Evolutionary conservation across 208 protist genomes (phyloP).

Genomic region (Porcisia hertigi): DNA sequence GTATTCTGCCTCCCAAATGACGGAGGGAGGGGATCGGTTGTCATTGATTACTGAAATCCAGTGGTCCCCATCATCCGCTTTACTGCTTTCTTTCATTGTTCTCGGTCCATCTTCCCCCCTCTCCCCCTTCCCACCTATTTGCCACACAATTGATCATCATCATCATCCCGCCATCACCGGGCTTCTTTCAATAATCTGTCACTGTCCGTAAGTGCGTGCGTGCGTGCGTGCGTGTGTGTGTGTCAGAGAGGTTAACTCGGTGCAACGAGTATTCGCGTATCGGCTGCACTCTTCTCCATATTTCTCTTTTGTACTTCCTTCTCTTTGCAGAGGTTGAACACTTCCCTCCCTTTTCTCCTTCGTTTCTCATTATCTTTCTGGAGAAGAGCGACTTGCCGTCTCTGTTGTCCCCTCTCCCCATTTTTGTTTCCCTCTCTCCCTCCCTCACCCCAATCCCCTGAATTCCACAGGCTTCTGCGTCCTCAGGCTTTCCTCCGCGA

Average conservation of each 20-base stretch:
- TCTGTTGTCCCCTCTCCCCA: not conserved
- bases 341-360: constrained; percentile 10
- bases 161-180: not conserved
- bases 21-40: no score
- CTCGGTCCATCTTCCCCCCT: not conserved
- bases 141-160: not conserved
- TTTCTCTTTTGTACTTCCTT: not conserved
- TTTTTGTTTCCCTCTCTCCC: not conserved
- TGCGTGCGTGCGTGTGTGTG: not conserved
- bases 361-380: not conserved
- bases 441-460: not conserved
- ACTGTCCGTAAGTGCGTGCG: not conserved
- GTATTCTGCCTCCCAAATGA: no score
- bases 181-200: not conserved
- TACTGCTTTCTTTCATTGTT: not conserved
- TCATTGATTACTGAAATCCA: no score
- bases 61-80: not conserved
- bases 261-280: not conserved
- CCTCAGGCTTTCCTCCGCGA: not conserved
- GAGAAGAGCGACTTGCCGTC: not conserved
- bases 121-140: not conserved
- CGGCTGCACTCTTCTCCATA: not conserved
- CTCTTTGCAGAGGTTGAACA: not conserved
- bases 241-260: not conserved
- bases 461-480: not conserved